A percentile compares a stretch with the other conserved stretches of the same genome.
Conservation (phyloP, 352 stramenopile species). For the Globisporangium rhizosaccharum region DNA sequence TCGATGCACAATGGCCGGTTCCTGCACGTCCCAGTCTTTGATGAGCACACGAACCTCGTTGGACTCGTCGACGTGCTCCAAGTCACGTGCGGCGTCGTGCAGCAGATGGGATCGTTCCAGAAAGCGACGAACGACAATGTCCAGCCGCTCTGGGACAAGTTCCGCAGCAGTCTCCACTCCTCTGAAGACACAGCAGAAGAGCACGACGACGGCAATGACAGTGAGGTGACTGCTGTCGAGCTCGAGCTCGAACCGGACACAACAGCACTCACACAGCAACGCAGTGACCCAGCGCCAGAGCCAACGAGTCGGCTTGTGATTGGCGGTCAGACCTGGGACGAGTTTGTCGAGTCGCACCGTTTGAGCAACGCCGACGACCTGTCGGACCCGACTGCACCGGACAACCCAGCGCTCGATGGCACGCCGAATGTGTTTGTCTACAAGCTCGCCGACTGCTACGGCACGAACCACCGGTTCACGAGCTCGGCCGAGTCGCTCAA, state of each 20-base stretch:
- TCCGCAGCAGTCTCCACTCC: conserved; percentile 48
- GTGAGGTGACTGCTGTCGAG: conserved; percentile 1
- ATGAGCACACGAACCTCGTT: conserved; percentile 84
- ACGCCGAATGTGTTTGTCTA: conserved; percentile 66
- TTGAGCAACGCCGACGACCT: conserved; percentile 13
- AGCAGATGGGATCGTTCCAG: conserved; percentile 82
- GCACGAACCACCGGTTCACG: conserved; percentile 82
- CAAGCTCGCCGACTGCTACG: conserved; percentile 78
- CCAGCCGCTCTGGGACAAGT: conserved; percentile 72
- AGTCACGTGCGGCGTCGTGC: conserved; percentile 83
- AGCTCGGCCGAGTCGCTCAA: conserved; percentile 73
- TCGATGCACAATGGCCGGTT: conserved; percentile 97
- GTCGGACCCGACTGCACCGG: conserved; percentile 22
- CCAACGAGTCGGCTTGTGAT: conserved; percentile 22
- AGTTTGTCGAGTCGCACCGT: conserved; percentile 32
- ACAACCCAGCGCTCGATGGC: conserved; percentile 19
- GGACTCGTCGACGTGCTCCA: conserved; percentile 96
- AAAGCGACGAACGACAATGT: conserved; percentile 57
- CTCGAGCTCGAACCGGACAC: neutral
- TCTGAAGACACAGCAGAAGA: conserved; percentile 27
- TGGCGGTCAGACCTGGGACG: conserved; percentile 35
- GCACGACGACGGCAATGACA: conserved; percentile 18
- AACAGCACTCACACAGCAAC: neutral
- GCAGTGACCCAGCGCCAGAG: neutral
- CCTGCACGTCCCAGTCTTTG: conserved; percentile 94